Conservation (phyloP, 2,329 filamentous ascomycete species). For the Arthroderma uncinatum region DNA sequence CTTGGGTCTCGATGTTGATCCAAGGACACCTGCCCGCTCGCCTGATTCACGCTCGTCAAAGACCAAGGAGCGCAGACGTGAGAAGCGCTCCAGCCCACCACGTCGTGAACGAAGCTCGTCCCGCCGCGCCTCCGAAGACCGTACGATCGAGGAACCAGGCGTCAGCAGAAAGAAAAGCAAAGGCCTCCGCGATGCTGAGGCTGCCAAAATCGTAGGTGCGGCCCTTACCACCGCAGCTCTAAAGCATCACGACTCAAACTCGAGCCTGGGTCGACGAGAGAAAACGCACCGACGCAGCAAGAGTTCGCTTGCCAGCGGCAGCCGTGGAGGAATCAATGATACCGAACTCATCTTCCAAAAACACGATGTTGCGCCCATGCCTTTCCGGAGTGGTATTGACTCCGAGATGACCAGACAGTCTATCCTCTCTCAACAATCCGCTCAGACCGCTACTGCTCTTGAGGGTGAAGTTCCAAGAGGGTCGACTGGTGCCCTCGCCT, state of each 20-base stretch:
- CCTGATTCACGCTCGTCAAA: constrained; percentile 35
- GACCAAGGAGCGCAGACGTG: constrained; percentile 43
- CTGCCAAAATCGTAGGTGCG: constrained; percentile 45
- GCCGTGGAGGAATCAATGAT: constrained; percentile 27
- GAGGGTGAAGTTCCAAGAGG: constrained; percentile 51
- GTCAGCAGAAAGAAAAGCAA: constrained; percentile 45
- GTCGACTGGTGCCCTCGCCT: neutral
- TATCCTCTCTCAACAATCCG: constrained; percentile 70
- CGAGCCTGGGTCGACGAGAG: constrained; percentile 39
- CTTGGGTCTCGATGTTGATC: constrained; percentile 44
- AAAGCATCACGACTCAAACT: constrained; percentile 53
- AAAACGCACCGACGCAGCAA: constrained; percentile 37
- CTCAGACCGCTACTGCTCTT: constrained; percentile 57
- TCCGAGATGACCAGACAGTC: constrained; percentile 84
- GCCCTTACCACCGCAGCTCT: constrained; percentile 52
- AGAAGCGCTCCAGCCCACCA: constrained; percentile 41
- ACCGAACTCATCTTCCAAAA: constrained; percentile 44
- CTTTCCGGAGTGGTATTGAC: constrained; percentile 72
- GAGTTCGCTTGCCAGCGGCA: constrained; percentile 38
- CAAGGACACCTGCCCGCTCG: neutral
- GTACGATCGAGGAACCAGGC: constrained; percentile 39
- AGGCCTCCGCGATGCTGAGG: constrained; percentile 44
- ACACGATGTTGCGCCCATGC: constrained; percentile 66
- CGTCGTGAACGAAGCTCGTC: constrained; percentile 37
- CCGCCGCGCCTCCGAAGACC: constrained; percentile 38